Base-by-base conservation (phyloP, 495 filamentous ascomycete species). In the Parachaetomium inaequale region DNA sequence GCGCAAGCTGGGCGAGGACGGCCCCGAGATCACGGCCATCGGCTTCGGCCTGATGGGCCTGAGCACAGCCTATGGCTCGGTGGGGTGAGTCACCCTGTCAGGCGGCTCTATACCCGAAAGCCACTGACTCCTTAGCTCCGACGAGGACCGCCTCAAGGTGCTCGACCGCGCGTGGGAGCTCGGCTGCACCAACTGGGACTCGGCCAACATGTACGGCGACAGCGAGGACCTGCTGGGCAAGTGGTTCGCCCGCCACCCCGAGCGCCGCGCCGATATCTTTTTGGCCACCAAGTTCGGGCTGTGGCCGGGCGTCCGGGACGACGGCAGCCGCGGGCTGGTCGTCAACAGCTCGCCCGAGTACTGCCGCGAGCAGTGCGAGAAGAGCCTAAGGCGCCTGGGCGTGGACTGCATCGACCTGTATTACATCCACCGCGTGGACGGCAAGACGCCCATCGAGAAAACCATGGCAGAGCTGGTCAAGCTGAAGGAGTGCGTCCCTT, bases 361-460 rank as follows among this genome's bases (percentile, higher is more conserved):
- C 57, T 78, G 79, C 38, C 71, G 75, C 2, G 8, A 71, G 28
- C 76, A 79, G n/a, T 80, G 80, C 61, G 79, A 81, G 57, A 76
- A 73, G 61, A 83, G 79, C 14, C 68, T 89, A 43, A 69, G 75
- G 50, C 68, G 81, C 0, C 76, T 90, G 3, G 80, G 79, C 0
- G 66, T 81, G 0, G 75, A 80, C 1, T 66, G 59, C 7, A 77
- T 91, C 38, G 87, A 91, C 61, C 68, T 91, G 11, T 87, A 81
- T 63, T 88, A 88, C 62, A 71, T 76, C 34, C 86, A 88, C 64
- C 79, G 81, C 0, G 73, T 82, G 17, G 81, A 84, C 57, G 54
- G 65, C 6, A 75, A 75, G 47, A 82, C 84, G 0, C 87, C 87
- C 0, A 78, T 90, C 28, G 88, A 91, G 72, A 83, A 85, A 70